phyloP scores from a whole-genome alignment of 257 asterid genomes.

The Nemophila menziesii region DNA sequence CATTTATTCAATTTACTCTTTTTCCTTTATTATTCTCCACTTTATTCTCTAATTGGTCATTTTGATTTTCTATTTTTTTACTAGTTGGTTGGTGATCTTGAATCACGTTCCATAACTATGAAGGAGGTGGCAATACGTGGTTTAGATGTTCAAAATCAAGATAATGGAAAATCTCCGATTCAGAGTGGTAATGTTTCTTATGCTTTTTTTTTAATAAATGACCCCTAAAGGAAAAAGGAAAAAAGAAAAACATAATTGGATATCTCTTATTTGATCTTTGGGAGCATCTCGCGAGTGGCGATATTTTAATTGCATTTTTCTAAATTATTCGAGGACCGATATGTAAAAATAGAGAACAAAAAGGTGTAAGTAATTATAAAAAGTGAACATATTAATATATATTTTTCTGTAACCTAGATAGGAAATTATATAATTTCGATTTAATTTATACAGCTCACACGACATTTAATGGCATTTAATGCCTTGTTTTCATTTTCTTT shows the following conservation, averaged over 20 bases:
- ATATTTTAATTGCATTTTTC: no score
- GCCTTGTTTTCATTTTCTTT: no score
- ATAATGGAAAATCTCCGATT: constrained; percentile 25
- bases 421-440: no score
- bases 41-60: neutral
- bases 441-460: no score
- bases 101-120: constrained; percentile 32
- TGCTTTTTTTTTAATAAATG: constrained; percentile 1
- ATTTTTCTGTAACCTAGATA: no score
- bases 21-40: neutral
- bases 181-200: constrained; percentile 16
- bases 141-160: constrained; percentile 33
- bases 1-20: constrained; percentile 2
- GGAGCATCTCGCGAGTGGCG: no score
- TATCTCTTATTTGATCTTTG: no score
- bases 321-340: no score
- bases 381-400: no score
- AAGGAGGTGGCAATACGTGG: constrained; percentile 33
- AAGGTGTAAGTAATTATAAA: neutral
- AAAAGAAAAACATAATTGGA: no score
- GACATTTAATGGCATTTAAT: no score
- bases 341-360: neutral
- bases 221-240: neutral
- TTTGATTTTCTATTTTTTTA: constrained; percentile 3
- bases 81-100: constrained; percentile 71